Evolutionary conservation across 2,329 filamentous ascomycete genomes (phyloP), one percentile per base, ranked within the genome.

Genomic region (Scytalidium sp.): DNA sequence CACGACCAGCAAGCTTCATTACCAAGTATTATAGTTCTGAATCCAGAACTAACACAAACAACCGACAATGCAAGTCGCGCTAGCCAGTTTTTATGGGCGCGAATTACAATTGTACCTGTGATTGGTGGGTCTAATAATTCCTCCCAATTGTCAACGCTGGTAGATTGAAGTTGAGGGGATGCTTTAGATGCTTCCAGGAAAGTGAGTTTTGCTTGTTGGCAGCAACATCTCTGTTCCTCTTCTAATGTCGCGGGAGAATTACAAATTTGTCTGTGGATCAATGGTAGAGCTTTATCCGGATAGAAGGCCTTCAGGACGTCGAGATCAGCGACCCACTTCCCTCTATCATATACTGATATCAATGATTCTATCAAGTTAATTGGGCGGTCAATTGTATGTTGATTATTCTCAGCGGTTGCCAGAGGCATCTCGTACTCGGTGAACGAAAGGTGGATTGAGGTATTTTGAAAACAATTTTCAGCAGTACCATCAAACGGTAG

Each of bases 291-390:
- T n/a, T n/a, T n/a, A n/a, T n/a, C n/a, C n/a, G n/a, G n/a, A n/a
- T n/a, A n/a, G 19, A 55, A 49, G 22, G 50, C 43, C 19, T 50
- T 42, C 21, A 60, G 29, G 29, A 59, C 47, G 41, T 62, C 55
- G 7, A 62, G 41, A 21, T 61, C 58, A 5, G 52, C 56, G n/a
- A 61, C 50, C 59, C 57, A 61, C n/a, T 46, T 25, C n/a, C 52
- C 49, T 22, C 54, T 48, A 49, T 58, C 56, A 27, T 58, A 54
- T 0, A 61, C 53, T 1, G 59, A 59, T 5, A 62, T 45, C 0
- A 62, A 40, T 1, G 54, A 52, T 43, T 61, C 56, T 3, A 61
- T 10, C 6, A 61, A 45, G 32, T 54, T 44, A 1, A 56, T 48
- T 3, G 49, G 32, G n/a, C 48, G 50, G 36, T 60, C 58, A 17